Evolutionary conservation across 768 basidiomycete genomes (phyloP), one percentile per base, ranked within the genome.

Genomic region (Naematelia encephala): DNA sequence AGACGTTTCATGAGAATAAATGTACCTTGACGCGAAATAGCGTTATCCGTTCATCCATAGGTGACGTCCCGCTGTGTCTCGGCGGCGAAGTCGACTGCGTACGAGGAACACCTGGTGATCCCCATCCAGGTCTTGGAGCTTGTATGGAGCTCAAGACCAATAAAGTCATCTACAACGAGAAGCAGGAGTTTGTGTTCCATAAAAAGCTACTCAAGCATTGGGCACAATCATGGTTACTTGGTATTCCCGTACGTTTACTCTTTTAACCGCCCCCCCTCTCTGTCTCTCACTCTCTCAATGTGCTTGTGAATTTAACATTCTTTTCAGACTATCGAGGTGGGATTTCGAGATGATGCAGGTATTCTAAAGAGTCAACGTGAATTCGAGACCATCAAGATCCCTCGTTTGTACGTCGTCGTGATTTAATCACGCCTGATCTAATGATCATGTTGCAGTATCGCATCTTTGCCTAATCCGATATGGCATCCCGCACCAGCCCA

Each of bases 1-100:
- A n/a, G n/a, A n/a, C n/a, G n/a, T n/a, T n/a, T n/a, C n/a, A n/a
- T n/a, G 13, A 23, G 4, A 4, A 27, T 8, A 30, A 5, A 19
- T 13, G 3, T n/a, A 19, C 26, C 27, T 57, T 66, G 53, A 66
- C 30, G 2, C 1, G 25, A 8, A n/a, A 5, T 50, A 73, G 70
- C 51, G 70, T 78, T 3, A 70, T 76, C 25, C 70, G 77, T 25
- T 69, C 70, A 10, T 67, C 70, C 11, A 69, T 78, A 2, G 75
- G 70, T 1, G 67, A 70, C 14, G 66, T 73, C 19, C 69, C 74
- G 10, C 54, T 78, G 28, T 69, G 73, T 49, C 63, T 77, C 16
- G 77, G 77, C 0, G 77, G 77, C 11, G 77, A 78, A 51, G 77
- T 77, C 1, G 77, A 78, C 30, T 78, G 77, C 52, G 67, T 77